These are phyloP conservation scores for Eutrema japonicum DNA, from an alignment of 345 rosid genomes.

Conservation along the genomic window DNA sequence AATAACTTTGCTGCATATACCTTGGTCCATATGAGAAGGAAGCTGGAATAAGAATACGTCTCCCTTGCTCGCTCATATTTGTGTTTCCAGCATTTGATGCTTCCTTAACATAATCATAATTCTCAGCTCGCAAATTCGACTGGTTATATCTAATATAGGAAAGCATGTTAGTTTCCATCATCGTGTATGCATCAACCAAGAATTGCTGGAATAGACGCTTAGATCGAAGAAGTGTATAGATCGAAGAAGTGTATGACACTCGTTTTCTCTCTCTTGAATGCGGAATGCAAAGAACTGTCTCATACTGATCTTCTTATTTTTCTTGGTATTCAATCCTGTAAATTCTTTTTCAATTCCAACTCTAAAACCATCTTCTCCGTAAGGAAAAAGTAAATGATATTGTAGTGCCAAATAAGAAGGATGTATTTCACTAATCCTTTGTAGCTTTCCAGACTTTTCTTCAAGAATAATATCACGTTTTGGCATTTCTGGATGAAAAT, in stretches of 20 bases:
- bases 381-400: background rate
- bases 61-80: background rate
- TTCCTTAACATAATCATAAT: background rate
- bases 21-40: background rate
- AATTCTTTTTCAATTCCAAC: background rate
- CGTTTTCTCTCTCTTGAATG: background rate
- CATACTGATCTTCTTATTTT: background rate
- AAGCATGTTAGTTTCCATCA: background rate
- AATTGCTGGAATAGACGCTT: background rate
- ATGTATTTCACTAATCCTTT: background rate
- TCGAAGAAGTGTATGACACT: background rate
- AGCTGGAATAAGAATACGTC: background rate
- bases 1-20: background rate
- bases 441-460: background rate
- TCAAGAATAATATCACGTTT: background rate
- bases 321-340: accelerated
- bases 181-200: background rate
- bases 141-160: background rate
- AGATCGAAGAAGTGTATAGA: no score
- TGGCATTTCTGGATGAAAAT: background rate
- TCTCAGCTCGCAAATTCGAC: background rate
- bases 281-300: background rate
- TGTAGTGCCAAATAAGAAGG: background rate
- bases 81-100: background rate
- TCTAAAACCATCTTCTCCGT: background rate